Evolutionary conservation across 2,329 filamentous ascomycete genomes (phyloP), one percentile per base, ranked within the genome.

Genomic region (Epichloe bromicola): DNA sequence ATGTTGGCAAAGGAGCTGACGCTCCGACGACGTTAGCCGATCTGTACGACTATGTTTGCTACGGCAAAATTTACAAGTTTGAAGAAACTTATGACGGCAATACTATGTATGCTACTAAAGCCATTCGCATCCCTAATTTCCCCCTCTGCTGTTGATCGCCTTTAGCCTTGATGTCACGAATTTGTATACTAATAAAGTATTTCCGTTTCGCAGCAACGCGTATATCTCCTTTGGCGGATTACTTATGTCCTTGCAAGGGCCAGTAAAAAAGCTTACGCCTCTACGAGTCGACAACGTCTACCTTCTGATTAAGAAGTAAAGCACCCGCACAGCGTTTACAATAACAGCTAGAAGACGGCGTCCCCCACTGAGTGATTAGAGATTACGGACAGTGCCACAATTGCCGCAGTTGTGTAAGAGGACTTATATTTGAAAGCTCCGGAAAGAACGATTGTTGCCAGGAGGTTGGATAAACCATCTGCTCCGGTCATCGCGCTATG

Each of bases 141-240:
- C 26, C n/a, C n/a, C 15, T 23, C 17, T 14, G 8, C 33, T 45
- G 8, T 40, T 39, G 48, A 45, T 49, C 42, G 33, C 37, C n/a
- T 17, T 39, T 17, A 17, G 41, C 17, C 30, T 11, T 50, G 10
- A 33, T 37, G 34, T 30, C 37, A 11, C 15, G 39, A 8, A 34
- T 42, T 14, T 4, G 41, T 36, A 26, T 37, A 41, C 51, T 49
- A 48, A 44, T 46, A 3, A 55, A 57, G 10, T 10, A 39, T 23
- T 20, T 12, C 30, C 17, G 38, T 34, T 43, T 30, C 17, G 38
- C 59, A 97, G 91, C 66, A 94, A 95, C 67, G 88, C 89, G 30
- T 98, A 91, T 69, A 78, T 94, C 59, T 95, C 89, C 1, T 98
- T 96, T 62, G 93, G 93, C 46, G 93, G 93, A 7, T 73, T 98